Evolutionary conservation across 163 green algal species (phyloP).

Genomic region (Coccomyxa subellipsoidea): DNA sequence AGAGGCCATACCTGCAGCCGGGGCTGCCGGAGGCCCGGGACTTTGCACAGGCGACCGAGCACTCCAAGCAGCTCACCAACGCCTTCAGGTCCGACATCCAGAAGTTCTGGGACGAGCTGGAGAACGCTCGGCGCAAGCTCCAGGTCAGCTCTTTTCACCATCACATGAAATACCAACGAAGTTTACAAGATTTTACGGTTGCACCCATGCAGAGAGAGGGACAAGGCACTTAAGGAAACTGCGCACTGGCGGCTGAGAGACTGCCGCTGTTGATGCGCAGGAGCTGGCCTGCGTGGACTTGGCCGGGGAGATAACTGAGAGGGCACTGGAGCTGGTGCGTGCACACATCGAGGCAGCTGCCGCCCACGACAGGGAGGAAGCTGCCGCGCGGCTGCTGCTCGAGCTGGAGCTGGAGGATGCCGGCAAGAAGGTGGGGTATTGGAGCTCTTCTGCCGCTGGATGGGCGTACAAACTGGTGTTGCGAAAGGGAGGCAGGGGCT

Average conservation of each 20-base stretch:
- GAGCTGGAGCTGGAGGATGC: slow-evolving; percentile 22
- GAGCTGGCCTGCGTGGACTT: slow-evolving; percentile 57
- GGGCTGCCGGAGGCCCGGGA: slow-evolving; percentile 33
- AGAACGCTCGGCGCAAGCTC: slow-evolving; percentile 41
- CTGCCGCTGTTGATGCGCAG: too few species aligned
- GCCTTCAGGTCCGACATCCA: slow-evolving; percentile 38
- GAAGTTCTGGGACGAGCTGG: slow-evolving; percentile 54
- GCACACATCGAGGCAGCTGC: slow-evolving; percentile 52
- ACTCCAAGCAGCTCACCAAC: slow-evolving; percentile 46
- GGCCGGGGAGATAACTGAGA: slow-evolving; percentile 43
- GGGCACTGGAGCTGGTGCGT: slow-evolving; percentile 50
- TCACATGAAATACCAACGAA: too few species aligned
- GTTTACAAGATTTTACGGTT: too few species aligned
- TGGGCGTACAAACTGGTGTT: too few species aligned
- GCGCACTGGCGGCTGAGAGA: too few species aligned
- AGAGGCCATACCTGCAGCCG: slow-evolving; percentile 42
- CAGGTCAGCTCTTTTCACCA: slow-evolving; percentile 22
- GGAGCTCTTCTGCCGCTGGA: too few species aligned
- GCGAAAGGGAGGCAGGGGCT: too few species aligned
- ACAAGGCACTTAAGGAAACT: too few species aligned
- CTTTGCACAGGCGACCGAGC: slow-evolving; percentile 38
- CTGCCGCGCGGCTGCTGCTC: slow-evolving; percentile 2
- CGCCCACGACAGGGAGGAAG: slow-evolving; percentile 20
- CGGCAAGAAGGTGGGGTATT: slow-evolving; percentile 27
- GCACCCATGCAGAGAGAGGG: too few species aligned